These are phyloP conservation scores for Leccinum disarticulatum DNA, from an alignment of 768 basidiomycete species.

Conservation along the genomic window DNA sequence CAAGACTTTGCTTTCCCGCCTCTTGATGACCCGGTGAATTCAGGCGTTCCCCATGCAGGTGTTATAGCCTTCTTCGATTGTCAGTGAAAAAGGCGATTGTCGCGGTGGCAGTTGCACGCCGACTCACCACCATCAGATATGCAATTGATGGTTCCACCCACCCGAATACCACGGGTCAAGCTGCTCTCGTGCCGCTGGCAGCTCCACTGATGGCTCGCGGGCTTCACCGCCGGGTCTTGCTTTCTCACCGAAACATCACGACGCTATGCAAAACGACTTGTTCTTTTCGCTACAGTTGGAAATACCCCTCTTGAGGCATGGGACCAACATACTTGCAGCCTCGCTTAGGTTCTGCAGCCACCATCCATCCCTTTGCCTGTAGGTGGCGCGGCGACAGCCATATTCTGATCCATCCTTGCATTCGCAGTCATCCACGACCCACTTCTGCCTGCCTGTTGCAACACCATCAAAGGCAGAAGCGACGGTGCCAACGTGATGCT, in stretches of 20 bases:
- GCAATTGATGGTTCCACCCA: slow-evolving; percentile 2
- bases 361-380: slow-evolving; percentile 28
- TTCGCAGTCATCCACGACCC: slow-evolving; percentile 26
- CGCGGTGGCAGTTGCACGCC: slow-evolving; percentile 14
- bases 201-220: slow-evolving; percentile 4
- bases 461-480: slow-evolving; percentile 25
- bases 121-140: slow-evolving; percentile 9
- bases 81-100: slow-evolving; percentile 15
- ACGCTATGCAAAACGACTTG: slow-evolving; percentile 4
- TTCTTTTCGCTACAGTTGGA: slow-evolving; percentile 16
- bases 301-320: slow-evolving; percentile 20
- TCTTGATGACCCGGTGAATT: slow-evolving; percentile 7
- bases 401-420: slow-evolving; percentile 21
- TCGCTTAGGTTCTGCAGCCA: slow-evolving; percentile 30
- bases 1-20: slow-evolving; percentile 17
- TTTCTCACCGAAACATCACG: slow-evolving; percentile 11
- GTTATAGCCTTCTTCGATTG: slow-evolving; percentile 20
- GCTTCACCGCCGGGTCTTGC: slow-evolving; percentile 3
- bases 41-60: slow-evolving; percentile 7
- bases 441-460: slow-evolving; percentile 25
- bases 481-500: slow-evolving; percentile 30
- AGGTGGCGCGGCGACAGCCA: slow-evolving; percentile 24
- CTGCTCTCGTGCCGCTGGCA: background rate
- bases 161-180: slow-evolving; percentile 8
- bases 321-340: slow-evolving; percentile 19